A percentile compares a stretch with the other conserved stretches of the same genome.
These are phyloP conservation scores for Fusarium oxysporum DNA, from an alignment of 2,329 filamentous ascomycete species.

Conservation along the genomic window DNA sequence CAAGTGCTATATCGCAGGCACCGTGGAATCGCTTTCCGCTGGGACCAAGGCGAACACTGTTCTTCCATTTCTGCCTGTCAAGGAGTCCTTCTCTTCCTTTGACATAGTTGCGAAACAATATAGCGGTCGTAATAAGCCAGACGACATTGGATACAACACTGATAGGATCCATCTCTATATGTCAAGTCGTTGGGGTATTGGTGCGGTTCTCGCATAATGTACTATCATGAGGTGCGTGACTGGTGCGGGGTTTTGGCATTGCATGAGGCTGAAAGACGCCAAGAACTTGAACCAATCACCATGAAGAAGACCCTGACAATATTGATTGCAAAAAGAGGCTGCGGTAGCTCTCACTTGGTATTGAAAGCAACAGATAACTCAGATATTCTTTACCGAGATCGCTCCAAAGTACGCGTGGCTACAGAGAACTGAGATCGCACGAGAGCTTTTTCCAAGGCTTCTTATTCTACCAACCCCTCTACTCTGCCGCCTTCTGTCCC, in stretches of 20 bases:
- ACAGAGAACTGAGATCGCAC: rapidly evolving
- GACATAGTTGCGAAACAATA: rapidly evolving
- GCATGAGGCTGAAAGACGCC: background rate
- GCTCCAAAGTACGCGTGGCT: too few relatives aligned
- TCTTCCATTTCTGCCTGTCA: background rate
- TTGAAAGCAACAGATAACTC: rapidly evolving
- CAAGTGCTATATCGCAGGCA: background rate
- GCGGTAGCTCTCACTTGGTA: rapidly evolving
- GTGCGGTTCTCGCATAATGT: background rate
- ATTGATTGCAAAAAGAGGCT: background rate
- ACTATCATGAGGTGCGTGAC: background rate
- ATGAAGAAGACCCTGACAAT: background rate
- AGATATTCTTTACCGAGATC: background rate
- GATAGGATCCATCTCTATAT: background rate
- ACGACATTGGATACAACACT: rapidly evolving
- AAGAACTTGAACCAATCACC: background rate
- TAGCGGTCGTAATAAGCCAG: rapidly evolving
- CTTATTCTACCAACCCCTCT: background rate
- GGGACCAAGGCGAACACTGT: background rate
- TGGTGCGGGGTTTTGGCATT: background rate
- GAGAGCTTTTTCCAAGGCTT: rapidly evolving
- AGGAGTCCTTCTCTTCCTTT: background rate
- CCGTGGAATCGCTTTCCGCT: rapidly evolving
- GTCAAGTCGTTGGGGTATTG: rapidly evolving
- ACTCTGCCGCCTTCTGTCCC: slow-evolving; percentile 28